These are phyloP conservation scores for Torulaspora franciscae DNA, from an alignment of 805 yeast genomes.

Conservation along the genomic window DNA sequence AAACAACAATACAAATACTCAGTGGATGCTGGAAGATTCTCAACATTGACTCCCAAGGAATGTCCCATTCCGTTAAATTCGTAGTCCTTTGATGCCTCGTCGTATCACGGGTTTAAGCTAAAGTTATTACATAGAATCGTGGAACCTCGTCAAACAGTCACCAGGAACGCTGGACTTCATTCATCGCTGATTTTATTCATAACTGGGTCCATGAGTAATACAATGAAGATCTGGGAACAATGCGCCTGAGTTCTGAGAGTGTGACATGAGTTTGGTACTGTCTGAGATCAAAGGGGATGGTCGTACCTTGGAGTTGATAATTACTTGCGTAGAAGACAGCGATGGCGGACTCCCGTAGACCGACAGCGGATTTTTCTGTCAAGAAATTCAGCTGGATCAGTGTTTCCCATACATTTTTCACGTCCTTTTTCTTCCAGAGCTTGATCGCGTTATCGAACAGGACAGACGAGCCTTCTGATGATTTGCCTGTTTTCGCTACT, in stretches of 20 bases:
- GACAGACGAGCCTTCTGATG: constrained; percentile 32
- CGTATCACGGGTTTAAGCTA: no score
- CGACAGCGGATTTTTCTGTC: constrained; percentile 42
- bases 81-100: no score
- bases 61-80: no score
- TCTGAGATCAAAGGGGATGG: constrained; percentile 40
- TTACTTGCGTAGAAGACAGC: constrained; percentile 39
- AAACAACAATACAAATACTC: no score
- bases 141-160: neutral
- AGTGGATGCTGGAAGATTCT: no score
- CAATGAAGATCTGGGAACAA: constrained; percentile 30
- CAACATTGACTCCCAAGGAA: no score
- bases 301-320: constrained; percentile 38
- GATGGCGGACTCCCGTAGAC: constrained; percentile 39
- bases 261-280: constrained; percentile 49
- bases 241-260: constrained; percentile 45
- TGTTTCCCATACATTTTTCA: constrained; percentile 71
- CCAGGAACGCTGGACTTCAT: neutral
- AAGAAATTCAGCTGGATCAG: constrained; percentile 53
- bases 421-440: constrained; percentile 55
- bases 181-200: constrained; percentile 8
- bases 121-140: neutral
- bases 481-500: constrained; percentile 25
- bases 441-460: constrained; percentile 41
- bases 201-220: constrained; percentile 34